Evolutionary conservation across 2,329 filamentous ascomycete species (phyloP).

Genomic region (Coleophoma eucalyptorum): DNA sequence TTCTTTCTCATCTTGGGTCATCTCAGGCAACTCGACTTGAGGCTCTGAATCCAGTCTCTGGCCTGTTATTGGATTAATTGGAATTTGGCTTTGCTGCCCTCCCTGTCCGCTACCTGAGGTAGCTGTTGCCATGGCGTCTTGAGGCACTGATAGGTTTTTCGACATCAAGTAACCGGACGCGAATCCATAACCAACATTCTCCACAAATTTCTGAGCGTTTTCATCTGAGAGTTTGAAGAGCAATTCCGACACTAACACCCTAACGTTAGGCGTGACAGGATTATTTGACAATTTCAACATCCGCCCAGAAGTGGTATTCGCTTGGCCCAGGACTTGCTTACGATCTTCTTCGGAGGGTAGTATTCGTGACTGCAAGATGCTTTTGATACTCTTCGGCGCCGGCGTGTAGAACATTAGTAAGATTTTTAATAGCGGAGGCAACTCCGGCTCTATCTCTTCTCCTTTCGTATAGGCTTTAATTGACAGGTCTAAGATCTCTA

Average conservation of each 20-base stretch:
- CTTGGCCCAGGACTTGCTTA: constrained; percentile 70
- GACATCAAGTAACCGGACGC: constrained; percentile 87
- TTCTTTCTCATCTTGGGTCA: constrained; percentile 91
- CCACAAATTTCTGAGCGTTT: constrained; percentile 74
- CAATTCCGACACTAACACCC: constrained; percentile 71
- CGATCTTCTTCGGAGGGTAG: constrained; percentile 78
- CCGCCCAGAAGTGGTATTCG: constrained; percentile 68
- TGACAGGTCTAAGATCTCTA: constrained; percentile 66
- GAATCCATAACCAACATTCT: constrained; percentile 92
- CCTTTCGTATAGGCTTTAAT: constrained; percentile 56
- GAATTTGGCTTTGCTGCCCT: constrained; percentile 21
- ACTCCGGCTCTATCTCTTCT: constrained; percentile 66
- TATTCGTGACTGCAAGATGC: constrained; percentile 61
- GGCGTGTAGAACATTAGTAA: constrained; percentile 68
- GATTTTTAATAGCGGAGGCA: constrained; percentile 71
- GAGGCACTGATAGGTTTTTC: constrained; percentile 75
- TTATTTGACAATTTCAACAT: constrained; percentile 77
- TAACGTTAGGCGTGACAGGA: constrained; percentile 65
- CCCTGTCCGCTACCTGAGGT: constrained; percentile 24
- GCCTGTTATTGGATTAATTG: constrained; percentile 26
- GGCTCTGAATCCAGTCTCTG: constrained; percentile 23
- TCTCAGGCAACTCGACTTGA: constrained; percentile 54
- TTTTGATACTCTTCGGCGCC: constrained; percentile 59
- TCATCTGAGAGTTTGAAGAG: constrained; percentile 85
- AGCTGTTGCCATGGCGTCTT: constrained; percentile 55